Conservation (phyloP, 139 green algal species). For the Nannochloris sp. region DNA sequence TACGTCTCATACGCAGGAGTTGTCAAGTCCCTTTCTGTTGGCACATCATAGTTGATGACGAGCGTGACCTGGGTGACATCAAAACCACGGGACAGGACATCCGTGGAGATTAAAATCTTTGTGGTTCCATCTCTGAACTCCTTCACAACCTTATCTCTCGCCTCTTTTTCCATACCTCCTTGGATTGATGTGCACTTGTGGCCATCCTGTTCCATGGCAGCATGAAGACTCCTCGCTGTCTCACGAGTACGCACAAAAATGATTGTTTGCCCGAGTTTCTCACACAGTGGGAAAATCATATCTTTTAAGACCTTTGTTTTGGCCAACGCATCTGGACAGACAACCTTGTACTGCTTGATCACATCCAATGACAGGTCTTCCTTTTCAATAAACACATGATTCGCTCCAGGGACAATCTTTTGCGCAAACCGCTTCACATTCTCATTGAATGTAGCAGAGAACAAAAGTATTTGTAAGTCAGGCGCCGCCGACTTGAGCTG, state of each 20-base stretch:
- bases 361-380: constrained; percentile 92
- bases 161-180: constrained; percentile 74
- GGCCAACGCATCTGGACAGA: constrained; percentile 55
- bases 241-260: constrained; percentile 87
- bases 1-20: constrained; percentile 94
- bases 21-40: constrained; percentile 64
- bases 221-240: constrained; percentile 39
- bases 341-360: constrained; percentile 95
- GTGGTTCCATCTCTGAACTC: constrained; percentile 87
- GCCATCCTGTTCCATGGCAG: constrained; percentile 67
- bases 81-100: constrained; percentile 93
- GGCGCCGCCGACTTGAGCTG: constrained; percentile 24
- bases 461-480: constrained; percentile 29
- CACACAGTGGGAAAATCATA: constrained; percentile 85
- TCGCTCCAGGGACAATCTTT: constrained; percentile 62
- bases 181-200: constrained; percentile 89
- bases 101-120: constrained; percentile 94
- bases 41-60: constrained; percentile 97
- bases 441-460: constrained; percentile 97
- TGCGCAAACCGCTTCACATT: constrained; percentile 76
- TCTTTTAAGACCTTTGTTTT: constrained; percentile 86
- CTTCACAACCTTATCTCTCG: constrained; percentile 80
- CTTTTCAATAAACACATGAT: constrained; percentile 83
- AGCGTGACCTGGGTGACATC: constrained; percentile 95
- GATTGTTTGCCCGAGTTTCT: constrained; percentile 97